A percentile compares a stretch with the other conserved stretches of the same genome.
These are phyloP conservation scores for Talaromyces funiculosus DNA, from an alignment of 2,329 filamentous ascomycete species.

Conservation along the genomic window DNA sequence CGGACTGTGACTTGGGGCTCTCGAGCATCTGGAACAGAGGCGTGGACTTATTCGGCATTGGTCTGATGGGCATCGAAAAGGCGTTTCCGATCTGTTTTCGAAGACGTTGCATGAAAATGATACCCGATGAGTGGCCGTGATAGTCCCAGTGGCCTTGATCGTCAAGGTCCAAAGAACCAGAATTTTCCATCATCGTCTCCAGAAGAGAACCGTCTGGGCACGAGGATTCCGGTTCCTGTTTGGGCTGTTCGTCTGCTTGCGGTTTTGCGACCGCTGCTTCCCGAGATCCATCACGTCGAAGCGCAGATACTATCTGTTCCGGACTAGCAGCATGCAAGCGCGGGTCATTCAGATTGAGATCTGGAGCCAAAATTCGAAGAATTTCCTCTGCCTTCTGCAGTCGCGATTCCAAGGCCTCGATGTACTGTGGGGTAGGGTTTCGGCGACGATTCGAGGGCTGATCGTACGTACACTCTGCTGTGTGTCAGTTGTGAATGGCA, in stretches of 20 bases:
- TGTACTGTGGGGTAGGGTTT: conserved; percentile 87
- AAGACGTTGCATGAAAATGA: conserved; percentile 81
- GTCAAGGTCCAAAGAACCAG: conserved; percentile 84
- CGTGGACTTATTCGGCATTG: conserved; percentile 45
- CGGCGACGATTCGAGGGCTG: conserved; percentile 87
- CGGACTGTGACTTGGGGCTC: conserved; percentile 59
- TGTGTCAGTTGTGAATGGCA: not conserved
- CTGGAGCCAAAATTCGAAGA: conserved; percentile 72
- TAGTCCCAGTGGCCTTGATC: conserved; percentile 93
- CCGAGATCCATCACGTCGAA: conserved; percentile 30
- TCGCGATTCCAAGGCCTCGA: conserved; percentile 78
- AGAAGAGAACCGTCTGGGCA: conserved; percentile 63
- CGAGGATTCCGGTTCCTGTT: conserved; percentile 16
- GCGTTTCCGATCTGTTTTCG: conserved; percentile 73
- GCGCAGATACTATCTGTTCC: conserved; percentile 54
- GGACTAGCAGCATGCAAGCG: conserved; percentile 71
- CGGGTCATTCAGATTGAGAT: conserved; percentile 78
- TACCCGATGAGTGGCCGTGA: conserved; percentile 84
- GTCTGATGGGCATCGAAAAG: conserved; percentile 59
- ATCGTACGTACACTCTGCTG: conserved; percentile 83
- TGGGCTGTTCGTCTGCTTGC: conserved; percentile 16
- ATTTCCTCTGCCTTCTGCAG: conserved; percentile 77
- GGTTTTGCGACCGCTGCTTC: conserved; percentile 16
- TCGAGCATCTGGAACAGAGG: conserved; percentile 59
- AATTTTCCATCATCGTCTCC: conserved; percentile 90